Evolutionary conservation across 2,329 filamentous ascomycete species (phyloP), one percentile per base, ranked within the genome.

Genomic region (Alternaria hordeiaustralica): DNA sequence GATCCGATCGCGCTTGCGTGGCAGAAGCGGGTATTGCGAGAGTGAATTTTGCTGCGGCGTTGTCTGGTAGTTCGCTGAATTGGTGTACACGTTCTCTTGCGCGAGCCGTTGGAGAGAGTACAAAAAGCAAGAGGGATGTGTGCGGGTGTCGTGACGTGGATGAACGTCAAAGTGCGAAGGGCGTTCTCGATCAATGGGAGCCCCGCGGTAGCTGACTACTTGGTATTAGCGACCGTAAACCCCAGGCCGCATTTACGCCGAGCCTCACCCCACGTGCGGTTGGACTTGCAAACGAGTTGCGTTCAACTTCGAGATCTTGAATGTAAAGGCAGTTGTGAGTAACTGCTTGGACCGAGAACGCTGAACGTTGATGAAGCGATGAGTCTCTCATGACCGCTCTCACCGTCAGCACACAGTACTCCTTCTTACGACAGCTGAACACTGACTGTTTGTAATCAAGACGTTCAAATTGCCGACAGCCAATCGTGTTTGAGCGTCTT

Each of bases 181-280:
- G 44, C 51, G 50, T 43, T 63, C 58, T 58, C 50, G 56, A 50
- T 65, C 61, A 59, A 50, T 36, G 55, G 25, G 46, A 43, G 51
- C 70, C 71, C 68, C 72, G 71, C 72, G 63, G 60, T 64, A 62
- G 60, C 54, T 61, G 44, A 63, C 21, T 44, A 54, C 61, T 63
- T 59, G 61, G 53, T 62, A 51, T 64, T 68, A 65, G 60, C 61
- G 65, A 57, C 61, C 54, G 60, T 49, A 63, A 30, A 46, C 30
- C 43, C 51, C 56, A 56, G 58, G 49, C 53, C 55, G 65, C 59
- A 25, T 50, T 56, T 56, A 46, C 46, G 49, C 60, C 61, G 60
- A 58, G 36, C 45, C 33, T 57, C 41, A 25, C 63, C 56, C 62
- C 60, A 64, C 51, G 60, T 44, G 56, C 50, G 30, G 30, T 44